Evolutionary conservation across 179 eudicot species (phyloP).

Genomic region (Drosera spatulata): DNA sequence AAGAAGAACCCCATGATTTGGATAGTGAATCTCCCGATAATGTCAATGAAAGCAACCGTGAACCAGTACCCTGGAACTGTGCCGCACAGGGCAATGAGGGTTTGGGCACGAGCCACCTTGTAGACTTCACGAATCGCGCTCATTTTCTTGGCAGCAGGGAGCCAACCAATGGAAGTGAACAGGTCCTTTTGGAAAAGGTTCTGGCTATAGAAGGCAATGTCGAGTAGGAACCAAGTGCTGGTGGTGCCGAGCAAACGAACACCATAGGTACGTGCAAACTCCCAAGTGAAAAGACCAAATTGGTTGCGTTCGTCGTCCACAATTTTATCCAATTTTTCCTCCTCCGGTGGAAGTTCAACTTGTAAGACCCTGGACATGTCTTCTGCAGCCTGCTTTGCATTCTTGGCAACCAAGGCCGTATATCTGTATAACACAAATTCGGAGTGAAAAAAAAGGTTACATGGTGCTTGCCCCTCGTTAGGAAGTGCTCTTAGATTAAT

Average conservation of each 20-base stretch:
- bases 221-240: conserved; percentile 36
- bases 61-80: conserved; percentile 34
- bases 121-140: conserved; percentile 26
- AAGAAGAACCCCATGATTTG: conserved; percentile 25
- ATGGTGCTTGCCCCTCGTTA: too few relatives aligned
- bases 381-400: conserved; percentile 34
- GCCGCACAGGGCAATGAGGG: conserved; percentile 27
- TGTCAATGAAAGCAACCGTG: conserved; percentile 24
- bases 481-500: too few relatives aligned
- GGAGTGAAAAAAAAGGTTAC: too few relatives aligned
- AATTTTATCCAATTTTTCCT: conserved; percentile 8
- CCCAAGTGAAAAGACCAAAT: conserved; percentile 21
- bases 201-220: conserved; percentile 9
- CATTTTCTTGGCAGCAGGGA: conserved; percentile 18
- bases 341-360: conserved; percentile 17
- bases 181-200: conserved; percentile 36
- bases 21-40: conserved; percentile 19
- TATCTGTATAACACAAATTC: too few relatives aligned
- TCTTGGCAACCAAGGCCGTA: conserved; percentile 33
- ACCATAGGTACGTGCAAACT: conserved; percentile 28
- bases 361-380: conserved; percentile 39
- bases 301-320: background rate
- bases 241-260: conserved; percentile 28
- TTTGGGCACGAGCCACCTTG: conserved; percentile 27
- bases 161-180: conserved; percentile 26